Base-by-base conservation (phyloP, 2,329 filamentous ascomycete genomes). In the Talaromyces sp. region DNA sequence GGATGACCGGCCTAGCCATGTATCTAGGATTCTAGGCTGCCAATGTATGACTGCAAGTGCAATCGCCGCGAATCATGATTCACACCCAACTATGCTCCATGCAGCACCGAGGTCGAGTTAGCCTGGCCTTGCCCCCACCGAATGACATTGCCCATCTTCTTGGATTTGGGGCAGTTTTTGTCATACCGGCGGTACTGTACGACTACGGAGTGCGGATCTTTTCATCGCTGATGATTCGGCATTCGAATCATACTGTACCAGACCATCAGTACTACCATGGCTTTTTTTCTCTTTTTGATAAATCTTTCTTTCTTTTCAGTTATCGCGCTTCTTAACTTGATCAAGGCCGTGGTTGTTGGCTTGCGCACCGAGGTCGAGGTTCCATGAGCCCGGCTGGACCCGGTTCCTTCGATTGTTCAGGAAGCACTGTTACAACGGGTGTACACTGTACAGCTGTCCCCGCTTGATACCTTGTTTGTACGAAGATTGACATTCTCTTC, bases 41-140 rank as follows among this genome's bases (percentile, higher is more conserved):
- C 54, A 54, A 54, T 58, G 56, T 61, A 61, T 55, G 56, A 52
- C 51, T 32, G 51, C 54, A 35, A 58, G 27, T 8, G 27, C 27
- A 29, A 51, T 57, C 59, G 54, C 43, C 55, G 52, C 59, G 56
- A 61, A 58, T 43, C 50, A 46, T 51, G 52, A 31, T 24, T 61
- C 48, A 31, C 48, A 31, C 27, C 55, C 55, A 61, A 55, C 50
- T 51, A 58, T 51, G 14, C 35, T 24, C 41, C 41, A 26, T 54
- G 55, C 27, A 51, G 41, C 41, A 46, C 41, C 41, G 41, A 46
- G 43, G 19, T 46, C 24, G 50, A 26, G 57, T 51, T 54, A 55
- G 26, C 27, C 41, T 19, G 27, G 38, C 35, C 38, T 57, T 60
- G 54, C 19, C 48, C 41, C 48, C 54, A 50, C 58, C 50, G 29